These are phyloP conservation scores for Primulina tabacum DNA, from an alignment of 257 asterid species.

Conservation along the genomic window DNA sequence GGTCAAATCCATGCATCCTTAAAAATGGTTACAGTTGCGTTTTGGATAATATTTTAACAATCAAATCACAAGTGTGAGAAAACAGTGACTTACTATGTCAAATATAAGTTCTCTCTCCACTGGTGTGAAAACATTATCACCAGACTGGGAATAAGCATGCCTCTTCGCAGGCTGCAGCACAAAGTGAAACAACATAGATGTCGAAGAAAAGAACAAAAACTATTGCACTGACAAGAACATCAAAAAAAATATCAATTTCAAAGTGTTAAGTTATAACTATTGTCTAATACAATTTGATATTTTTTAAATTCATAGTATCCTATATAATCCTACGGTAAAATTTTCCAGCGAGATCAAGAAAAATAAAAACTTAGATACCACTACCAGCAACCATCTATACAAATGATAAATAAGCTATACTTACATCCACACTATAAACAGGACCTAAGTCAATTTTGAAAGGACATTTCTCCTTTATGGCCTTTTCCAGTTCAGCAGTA, in stretches of 20 bases:
- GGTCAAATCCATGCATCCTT: conserved; percentile 17
- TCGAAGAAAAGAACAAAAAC: conserved; percentile 18
- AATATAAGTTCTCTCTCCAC: conserved; percentile 83
- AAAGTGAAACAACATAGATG: conserved; percentile 11
- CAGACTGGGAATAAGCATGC: conserved; percentile 83
- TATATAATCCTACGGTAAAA: background rate
- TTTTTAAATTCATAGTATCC: conserved; percentile 6
- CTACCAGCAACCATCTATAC: conserved; percentile 4
- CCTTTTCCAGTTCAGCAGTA: conserved; percentile 53
- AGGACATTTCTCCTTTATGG: conserved; percentile 78
- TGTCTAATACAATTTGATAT: conserved; percentile 1
- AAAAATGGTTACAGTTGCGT: conserved; percentile 9
- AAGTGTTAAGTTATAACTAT: background rate
- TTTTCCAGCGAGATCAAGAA: background rate
- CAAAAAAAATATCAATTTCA: background rate
- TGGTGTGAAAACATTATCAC: conserved; percentile 68
- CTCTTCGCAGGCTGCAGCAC: conserved; percentile 79
- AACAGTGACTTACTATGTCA: conserved; percentile 69
- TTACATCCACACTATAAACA: conserved; percentile 86
- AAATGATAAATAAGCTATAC: conserved; percentile 24
- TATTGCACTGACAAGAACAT: conserved; percentile 2
- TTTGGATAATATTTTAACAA: conserved; percentile 1
- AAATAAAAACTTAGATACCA: background rate
- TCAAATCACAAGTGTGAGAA: conserved; percentile 8
- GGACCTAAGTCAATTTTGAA: conserved; percentile 91